Base-by-base conservation (phyloP, 306 rosid genomes). In the Castanea sativa region DNA sequence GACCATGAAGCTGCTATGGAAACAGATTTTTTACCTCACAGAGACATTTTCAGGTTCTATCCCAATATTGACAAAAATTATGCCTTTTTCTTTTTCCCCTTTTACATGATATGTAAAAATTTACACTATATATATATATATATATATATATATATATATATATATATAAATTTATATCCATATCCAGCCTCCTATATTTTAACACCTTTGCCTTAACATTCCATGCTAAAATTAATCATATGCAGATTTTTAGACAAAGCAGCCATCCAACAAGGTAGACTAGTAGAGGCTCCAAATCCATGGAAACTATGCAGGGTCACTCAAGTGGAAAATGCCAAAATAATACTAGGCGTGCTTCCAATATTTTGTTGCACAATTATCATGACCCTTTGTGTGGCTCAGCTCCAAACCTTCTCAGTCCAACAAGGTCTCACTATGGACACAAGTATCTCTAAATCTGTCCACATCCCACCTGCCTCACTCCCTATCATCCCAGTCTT, bases 361-460 rank as follows among this genome's bases (percentile, higher is more conserved):
- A 79, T 95, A 55, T 95, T 95, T 78, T 77, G 89, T 38, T 95
- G 98, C 89, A 92, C 99, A 80, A 88, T 92, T 21, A 81, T 91
- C 75, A 92, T 92, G 98, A 95, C 97, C n/a, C 97, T 95, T 49
- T 95, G 99, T 81, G 83, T 92, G 33, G 99, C 99, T 51, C 99
- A 95, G 58, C 96, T 95, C 15, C 99, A 91, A 86, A 95, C 99
- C 27, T 92, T 95, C 85, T 95, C 98, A 69, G 87, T 95, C 88
- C 83, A 81, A 71, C 99, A 95, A 83, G 92, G 91, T 59, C 69
- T 74, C 57, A 86, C 96, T 29, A 95, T 91, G 99, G 92, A 95
- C 91, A 87, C 82, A 12, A 88, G 79, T 21, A 2, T 95, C 78
- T 78, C 86, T 32, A 82, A 87, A 15, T 74, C 87, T 23, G 89